Evolutionary conservation across 2,329 filamentous ascomycete species (phyloP), one percentile per base, ranked within the genome.

Genomic region (Pezicula carpinea): DNA sequence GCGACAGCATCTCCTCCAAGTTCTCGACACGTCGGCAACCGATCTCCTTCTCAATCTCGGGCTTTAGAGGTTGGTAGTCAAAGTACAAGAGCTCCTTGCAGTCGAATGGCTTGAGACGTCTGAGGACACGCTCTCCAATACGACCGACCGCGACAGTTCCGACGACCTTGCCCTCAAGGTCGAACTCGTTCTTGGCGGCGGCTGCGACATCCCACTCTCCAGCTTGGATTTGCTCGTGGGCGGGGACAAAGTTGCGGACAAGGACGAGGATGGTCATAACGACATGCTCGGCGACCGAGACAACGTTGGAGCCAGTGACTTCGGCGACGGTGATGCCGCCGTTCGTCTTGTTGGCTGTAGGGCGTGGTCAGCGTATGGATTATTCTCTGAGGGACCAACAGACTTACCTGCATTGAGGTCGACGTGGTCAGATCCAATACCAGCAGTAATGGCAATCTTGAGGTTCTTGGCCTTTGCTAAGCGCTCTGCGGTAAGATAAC

Each of bases 21-120:
- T 69, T 80, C 41, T 92, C 86, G 51, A 97, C 90, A 53, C 93
- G 83, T 64, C 89, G 82, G 81, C 85, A 91, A 69, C 92, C 92
- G 72, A 97, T 97, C 78, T 96, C 92, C 72, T 87, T 83, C 82
- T 97, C 91, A 62, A 83, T 77, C 76, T 96, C 90, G 51, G 89
- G 65, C 51, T 74, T 78, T 56, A 99, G 79, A 44, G 92, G 90
- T 80, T 99, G 93, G 86, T 99, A 99, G 77, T 99, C 93, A 69
- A 88, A 97, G 87, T 99, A 99, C 55, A 97, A 82, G 43, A 99
- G 82, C 80, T 97, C 92, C 85, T 96, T 96, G 89, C 93, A 99
- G 79, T 96, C 92, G 67, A 99, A 99, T 58, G 91, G 77, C 83
- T 95, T 95, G 64, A 99, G 85, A 58, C 93, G 85, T 70, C 92